Percentiles rank a stretch among this genome's conserved stretches.
phyloP scores from a whole-genome alignment of 495 filamentous ascomycete species.

The Collariella sp. region DNA sequence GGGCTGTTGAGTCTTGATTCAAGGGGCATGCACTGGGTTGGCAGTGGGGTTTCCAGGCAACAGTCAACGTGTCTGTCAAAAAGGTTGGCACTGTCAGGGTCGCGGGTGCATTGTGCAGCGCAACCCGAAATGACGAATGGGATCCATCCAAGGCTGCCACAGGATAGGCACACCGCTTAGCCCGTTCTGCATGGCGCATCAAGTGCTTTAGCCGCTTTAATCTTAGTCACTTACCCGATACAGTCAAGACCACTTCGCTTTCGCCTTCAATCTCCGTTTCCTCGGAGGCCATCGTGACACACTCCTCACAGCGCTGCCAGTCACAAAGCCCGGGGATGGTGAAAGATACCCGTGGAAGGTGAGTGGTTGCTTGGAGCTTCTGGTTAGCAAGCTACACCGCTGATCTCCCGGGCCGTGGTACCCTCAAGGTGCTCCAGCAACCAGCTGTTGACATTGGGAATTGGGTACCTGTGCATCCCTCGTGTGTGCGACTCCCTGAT shows the following conservation, averaged over 20 bases:
- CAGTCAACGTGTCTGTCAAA: slow-evolving; percentile 7
- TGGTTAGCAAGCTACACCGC: slow-evolving; percentile 26
- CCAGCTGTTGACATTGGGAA: slow-evolving; percentile 13
- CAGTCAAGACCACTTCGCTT: background rate
- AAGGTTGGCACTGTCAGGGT: slow-evolving; percentile 14
- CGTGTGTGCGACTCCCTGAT: background rate
- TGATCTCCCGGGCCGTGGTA: slow-evolving; percentile 11
- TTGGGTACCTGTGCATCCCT: slow-evolving; percentile 28
- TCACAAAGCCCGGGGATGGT: background rate
- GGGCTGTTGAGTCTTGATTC: slow-evolving; percentile 14
- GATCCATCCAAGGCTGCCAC: slow-evolving; percentile 15
- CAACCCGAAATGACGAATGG: slow-evolving; percentile 24
- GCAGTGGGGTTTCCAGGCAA: background rate
- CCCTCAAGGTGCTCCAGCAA: slow-evolving; percentile 6
- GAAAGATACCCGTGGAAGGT: too few relatives aligned
- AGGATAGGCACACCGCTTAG: slow-evolving; percentile 15
- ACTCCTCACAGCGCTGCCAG: background rate
- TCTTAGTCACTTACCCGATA: background rate
- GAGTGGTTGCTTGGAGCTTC: too few relatives aligned
- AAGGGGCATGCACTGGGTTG: slow-evolving; percentile 20
- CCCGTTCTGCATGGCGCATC: background rate
- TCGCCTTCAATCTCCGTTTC: background rate
- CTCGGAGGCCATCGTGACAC: background rate
- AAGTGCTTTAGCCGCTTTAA: background rate
- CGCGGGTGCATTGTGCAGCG: slow-evolving; percentile 5